Percentiles rank a stretch among this genome's conserved stretches.
These are phyloP conservation scores for Phytophthora macrochlamydospora DNA, from an alignment of 352 stramenopile genomes.

Conservation along the genomic window DNA sequence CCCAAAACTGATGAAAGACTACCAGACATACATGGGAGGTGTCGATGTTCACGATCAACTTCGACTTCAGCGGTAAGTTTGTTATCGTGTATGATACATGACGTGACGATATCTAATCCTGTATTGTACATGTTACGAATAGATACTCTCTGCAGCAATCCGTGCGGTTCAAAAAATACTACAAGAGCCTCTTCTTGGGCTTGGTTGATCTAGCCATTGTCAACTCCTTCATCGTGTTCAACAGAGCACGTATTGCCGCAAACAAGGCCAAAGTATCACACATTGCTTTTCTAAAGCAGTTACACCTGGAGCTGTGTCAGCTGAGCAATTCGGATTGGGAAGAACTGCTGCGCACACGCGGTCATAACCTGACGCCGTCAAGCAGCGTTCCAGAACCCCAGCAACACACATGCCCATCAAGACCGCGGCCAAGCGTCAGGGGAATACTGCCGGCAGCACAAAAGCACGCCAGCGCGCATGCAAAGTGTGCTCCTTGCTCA, in stretches of 20 bases:
- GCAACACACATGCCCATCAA: not conserved
- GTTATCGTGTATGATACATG: no score
- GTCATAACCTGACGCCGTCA: not conserved
- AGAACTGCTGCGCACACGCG: not conserved
- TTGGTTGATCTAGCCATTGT: not conserved
- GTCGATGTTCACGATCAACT: no score
- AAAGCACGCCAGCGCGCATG: not conserved
- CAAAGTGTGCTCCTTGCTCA: not conserved
- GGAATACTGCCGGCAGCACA: not conserved
- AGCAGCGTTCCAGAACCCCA: not conserved
- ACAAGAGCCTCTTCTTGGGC: not conserved
- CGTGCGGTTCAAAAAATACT: not conserved
- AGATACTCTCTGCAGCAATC: not conserved
- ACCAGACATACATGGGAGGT: no score
- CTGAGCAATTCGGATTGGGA: not conserved
- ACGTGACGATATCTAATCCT: no score
- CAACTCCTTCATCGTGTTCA: not conserved
- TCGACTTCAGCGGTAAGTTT: no score
- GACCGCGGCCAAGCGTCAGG: not conserved
- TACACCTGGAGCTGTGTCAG: not conserved
- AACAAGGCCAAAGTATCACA: not conserved
- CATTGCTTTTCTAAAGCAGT: not conserved
- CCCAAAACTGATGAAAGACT: no score
- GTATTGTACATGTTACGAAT: no score
- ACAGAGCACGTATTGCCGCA: not conserved